Conservation (phyloP, 441 rosid species). For the Dalechampia spathulata region DNA sequence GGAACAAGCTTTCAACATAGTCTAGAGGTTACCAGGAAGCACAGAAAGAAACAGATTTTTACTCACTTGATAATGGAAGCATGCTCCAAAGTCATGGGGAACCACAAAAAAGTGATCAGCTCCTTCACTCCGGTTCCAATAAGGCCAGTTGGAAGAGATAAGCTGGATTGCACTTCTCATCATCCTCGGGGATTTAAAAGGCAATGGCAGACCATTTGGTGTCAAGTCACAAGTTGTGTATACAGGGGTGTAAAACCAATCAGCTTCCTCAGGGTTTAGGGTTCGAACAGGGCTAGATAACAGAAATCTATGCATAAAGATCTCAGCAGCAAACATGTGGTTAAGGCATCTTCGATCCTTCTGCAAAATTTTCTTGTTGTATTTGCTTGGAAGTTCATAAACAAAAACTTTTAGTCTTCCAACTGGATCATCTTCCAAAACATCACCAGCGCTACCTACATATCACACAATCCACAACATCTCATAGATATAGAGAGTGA, state of each 20-base stretch:
- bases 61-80: constrained; percentile 79
- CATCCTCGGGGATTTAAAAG: constrained; percentile 89
- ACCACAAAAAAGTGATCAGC: constrained; percentile 90
- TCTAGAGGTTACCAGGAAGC: not conserved
- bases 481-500: not conserved
- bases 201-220: constrained; percentile 77
- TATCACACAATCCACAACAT: constrained; percentile 2
- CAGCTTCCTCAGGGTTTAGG: constrained; percentile 74
- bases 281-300: constrained; percentile 80
- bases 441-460: constrained; percentile 92
- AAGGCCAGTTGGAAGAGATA: constrained; percentile 68
- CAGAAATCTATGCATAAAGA: constrained; percentile 83
- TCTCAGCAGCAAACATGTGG: constrained; percentile 96
- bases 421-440: constrained; percentile 85
- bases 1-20: not conserved
- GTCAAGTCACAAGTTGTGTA: constrained; percentile 89
- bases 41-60: not conserved
- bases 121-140: constrained; percentile 75
- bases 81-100: constrained; percentile 92
- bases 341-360: constrained; percentile 86
- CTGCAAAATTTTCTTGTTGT: constrained; percentile 80
- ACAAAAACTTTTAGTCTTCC: constrained; percentile 80
- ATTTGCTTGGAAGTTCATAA: constrained; percentile 89
- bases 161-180: constrained; percentile 83
- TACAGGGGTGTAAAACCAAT: constrained; percentile 88